A percentile compares a stretch with the other conserved stretches of the same genome.
Evolutionary conservation across 2,329 filamentous ascomycete genomes (phyloP).

Genomic region (Colletotrichum liaoningense): DNA sequence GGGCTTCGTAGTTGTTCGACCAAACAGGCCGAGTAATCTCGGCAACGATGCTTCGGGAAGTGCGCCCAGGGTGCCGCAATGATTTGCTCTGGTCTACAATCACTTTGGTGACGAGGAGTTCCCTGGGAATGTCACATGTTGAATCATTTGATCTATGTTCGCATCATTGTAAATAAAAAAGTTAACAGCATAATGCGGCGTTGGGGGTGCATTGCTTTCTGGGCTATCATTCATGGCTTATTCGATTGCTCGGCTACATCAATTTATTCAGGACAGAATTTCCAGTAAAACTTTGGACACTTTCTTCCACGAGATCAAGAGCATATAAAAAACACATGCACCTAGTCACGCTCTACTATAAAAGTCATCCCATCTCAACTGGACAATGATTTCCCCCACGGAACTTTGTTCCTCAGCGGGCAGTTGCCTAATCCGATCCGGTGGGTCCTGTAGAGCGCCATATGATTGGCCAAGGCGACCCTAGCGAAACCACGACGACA

Average conservation of each 20-base stretch:
- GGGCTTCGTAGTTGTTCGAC: conserved; percentile 23
- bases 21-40: conserved; percentile 8
- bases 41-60: background rate
- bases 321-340: background rate
- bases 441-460: too few species aligned
- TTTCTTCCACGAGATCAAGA: background rate
- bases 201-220: background rate
- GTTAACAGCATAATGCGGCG: background rate
- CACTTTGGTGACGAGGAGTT: background rate
- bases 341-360: background rate
- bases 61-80: background rate
- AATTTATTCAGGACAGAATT: background rate
- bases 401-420: background rate
- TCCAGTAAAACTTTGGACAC: background rate
- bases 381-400: too few species aligned
- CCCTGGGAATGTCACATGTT: background rate
- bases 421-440: background rate
- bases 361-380: background rate
- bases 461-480: background rate
- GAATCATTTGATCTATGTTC: background rate
- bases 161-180: background rate
- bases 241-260: background rate
- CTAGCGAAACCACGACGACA: background rate
- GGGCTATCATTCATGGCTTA: background rate
- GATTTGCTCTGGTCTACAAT: background rate